Evolutionary conservation across 2,329 filamentous ascomycete genomes (phyloP).

Genomic region (Colletotrichum lentis): DNA sequence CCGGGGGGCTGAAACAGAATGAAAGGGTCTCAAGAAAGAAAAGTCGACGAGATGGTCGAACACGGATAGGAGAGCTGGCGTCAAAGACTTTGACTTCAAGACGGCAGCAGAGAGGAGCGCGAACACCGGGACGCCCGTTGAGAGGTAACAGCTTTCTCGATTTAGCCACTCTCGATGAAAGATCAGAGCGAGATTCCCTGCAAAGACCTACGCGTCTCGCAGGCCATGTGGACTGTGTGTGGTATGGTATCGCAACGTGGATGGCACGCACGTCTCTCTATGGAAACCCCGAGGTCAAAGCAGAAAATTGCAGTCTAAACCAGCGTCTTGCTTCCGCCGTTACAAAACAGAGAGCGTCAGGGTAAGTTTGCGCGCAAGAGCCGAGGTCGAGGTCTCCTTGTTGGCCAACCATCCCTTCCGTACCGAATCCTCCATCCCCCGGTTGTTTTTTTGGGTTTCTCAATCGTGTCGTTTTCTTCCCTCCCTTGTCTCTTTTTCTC

Average conservation of each 20-base stretch:
- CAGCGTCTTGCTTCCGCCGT: conserved; percentile 3
- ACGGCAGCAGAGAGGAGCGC: neutral
- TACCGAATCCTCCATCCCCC: neutral
- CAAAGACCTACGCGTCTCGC: neutral
- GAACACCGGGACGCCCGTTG: neutral
- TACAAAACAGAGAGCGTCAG: neutral
- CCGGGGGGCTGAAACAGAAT: no score
- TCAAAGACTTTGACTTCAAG: no score
- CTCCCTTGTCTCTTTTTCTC: neutral
- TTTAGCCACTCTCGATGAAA: neutral
- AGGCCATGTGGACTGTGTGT: neutral
- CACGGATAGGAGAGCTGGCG: no score
- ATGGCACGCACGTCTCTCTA: conserved; percentile 10
- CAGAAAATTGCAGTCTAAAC: neutral
- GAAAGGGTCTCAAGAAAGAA: no score
- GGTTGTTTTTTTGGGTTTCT: no score
- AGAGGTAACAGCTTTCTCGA: neutral
- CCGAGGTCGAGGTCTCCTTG: neutral
- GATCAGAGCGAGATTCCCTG: neutral
- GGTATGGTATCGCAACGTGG: conserved; percentile 6
- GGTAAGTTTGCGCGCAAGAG: neutral
- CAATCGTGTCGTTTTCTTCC: neutral
- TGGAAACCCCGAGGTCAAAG: neutral
- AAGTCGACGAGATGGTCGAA: no score
- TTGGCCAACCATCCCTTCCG: neutral